phyloP scores from a whole-genome alignment of 1,139 yeast species.

The Taphrina pruni region DNA sequence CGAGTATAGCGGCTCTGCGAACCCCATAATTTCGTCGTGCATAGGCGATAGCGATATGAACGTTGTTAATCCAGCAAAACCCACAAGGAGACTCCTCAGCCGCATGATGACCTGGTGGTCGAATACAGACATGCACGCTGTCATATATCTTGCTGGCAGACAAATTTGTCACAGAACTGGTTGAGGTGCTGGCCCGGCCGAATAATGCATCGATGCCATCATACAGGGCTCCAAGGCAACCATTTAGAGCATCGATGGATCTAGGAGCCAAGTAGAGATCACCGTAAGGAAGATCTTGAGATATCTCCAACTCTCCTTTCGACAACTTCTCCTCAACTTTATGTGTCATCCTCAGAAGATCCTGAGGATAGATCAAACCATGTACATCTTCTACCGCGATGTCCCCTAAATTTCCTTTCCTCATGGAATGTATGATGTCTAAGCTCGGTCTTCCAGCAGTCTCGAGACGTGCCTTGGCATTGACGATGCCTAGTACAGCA shows the following conservation, averaged over 20 bases:
- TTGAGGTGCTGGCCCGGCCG: conserved; percentile 11
- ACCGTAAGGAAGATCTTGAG: conserved; percentile 81
- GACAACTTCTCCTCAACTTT: conserved; percentile 64
- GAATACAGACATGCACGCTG: conserved; percentile 50
- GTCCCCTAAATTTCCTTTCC: conserved; percentile 39
- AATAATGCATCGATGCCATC: conserved; percentile 69
- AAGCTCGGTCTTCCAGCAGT: conserved; percentile 50
- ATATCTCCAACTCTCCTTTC: conserved; percentile 71
- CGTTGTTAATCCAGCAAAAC: conserved; percentile 83
- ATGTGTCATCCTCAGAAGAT: conserved; percentile 64
- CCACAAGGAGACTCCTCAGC: conserved; percentile 85
- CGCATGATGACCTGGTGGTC: conserved; percentile 94
- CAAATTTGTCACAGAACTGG: neutral
- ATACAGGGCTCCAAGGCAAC: conserved; percentile 80
- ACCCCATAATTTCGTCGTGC: conserved; percentile 69
- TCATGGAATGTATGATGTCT: conserved; percentile 29
- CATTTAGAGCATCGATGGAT: conserved; percentile 75
- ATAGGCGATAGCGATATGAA: conserved; percentile 80
- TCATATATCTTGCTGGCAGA: neutral
- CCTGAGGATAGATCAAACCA: conserved; percentile 73
- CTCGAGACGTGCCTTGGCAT: conserved; percentile 58
- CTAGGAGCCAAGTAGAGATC: conserved; percentile 76
- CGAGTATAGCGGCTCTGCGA: conserved; percentile 81
- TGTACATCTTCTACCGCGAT: conserved; percentile 73
- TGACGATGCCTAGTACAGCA: conserved; percentile 74